Conservation (phyloP, 2,329 filamentous ascomycete species). For the Ascocoryne sarcoides region DNA sequence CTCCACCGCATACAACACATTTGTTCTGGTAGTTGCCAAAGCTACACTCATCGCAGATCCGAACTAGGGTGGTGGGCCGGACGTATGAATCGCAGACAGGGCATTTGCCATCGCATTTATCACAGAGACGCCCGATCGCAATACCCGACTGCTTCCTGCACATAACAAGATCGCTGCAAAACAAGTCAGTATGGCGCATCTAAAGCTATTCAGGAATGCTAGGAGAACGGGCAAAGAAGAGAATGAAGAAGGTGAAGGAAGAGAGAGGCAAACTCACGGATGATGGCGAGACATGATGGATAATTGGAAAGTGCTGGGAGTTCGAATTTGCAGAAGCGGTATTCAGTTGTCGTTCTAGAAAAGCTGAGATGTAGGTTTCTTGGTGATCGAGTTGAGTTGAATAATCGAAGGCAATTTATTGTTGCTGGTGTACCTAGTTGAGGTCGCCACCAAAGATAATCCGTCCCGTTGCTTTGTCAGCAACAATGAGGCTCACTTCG, state of each 20-base stretch:
- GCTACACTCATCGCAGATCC: constrained; percentile 98
- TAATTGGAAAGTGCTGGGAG: not conserved
- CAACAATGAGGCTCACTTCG: too few species aligned
- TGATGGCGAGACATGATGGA: constrained; percentile 36
- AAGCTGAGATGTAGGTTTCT: too few species aligned
- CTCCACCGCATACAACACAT: constrained; percentile 95
- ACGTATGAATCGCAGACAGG: constrained; percentile 99
- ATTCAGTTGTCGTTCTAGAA: not conserved
- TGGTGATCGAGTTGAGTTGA: too few species aligned
- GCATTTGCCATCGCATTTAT: constrained; percentile 99
- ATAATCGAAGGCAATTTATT: too few species aligned
- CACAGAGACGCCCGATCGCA: constrained; percentile 95
- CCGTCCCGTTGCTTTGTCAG: too few species aligned
- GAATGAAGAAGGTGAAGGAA: not conserved
- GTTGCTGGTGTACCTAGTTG: too few species aligned
- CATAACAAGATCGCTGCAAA: constrained; percentile 84
- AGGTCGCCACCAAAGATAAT: too few species aligned
- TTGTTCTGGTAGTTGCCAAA: constrained; percentile 99
- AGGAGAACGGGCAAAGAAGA: constrained; percentile 5
- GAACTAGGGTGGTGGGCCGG: constrained; percentile 89
- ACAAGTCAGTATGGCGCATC: constrained; percentile 12
- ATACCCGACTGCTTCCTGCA: constrained; percentile 98
- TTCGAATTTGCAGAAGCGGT: not conserved
- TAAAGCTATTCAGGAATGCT: constrained; percentile 3
- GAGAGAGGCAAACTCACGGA: constrained; percentile 51